Conservation (phyloP, 202 grass and related monocot species). For the Eragrostis tef region DNA sequence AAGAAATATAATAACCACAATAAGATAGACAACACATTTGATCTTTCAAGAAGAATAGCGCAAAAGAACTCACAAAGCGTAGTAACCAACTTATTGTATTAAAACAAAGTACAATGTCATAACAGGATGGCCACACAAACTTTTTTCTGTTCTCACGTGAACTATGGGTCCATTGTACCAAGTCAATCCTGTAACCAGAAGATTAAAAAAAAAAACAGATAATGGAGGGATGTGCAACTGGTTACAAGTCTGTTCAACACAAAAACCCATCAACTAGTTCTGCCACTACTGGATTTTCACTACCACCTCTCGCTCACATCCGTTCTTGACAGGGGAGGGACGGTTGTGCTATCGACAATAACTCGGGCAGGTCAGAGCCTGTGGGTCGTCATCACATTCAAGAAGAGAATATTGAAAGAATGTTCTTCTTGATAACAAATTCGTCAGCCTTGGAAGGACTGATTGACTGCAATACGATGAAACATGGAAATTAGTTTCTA, state of each 20-base stretch:
- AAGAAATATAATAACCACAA: neutral
- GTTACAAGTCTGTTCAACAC: slow-evolving; percentile 36
- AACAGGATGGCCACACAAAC: slow-evolving; percentile 23
- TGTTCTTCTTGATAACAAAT: slow-evolving; percentile 97
- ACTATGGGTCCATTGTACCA: slow-evolving; percentile 18
- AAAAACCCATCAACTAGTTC: slow-evolving; percentile 10
- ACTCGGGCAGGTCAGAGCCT: neutral
- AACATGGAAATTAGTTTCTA: slow-evolving; percentile 37
- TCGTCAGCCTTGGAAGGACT: slow-evolving; percentile 85
- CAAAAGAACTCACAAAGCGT: neutral
- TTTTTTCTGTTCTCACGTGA: slow-evolving; percentile 21
- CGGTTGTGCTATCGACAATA: slow-evolving; percentile 20
- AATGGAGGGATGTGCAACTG: neutral
- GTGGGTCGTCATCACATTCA: slow-evolving; percentile 39
- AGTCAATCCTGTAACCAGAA: slow-evolving; percentile 31
- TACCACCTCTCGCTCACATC: slow-evolving; percentile 9
- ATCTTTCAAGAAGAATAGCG: neutral
- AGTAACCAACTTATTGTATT: slow-evolving; percentile 39
- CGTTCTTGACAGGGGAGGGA: neutral
- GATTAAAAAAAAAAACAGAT: neutral
- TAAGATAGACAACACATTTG: neutral
- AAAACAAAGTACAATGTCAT: neutral
- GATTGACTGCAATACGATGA: slow-evolving; percentile 58
- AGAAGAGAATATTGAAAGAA: slow-evolving; percentile 74
- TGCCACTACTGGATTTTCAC: slow-evolving; percentile 32